Conservation (phyloP, 176 grass and related monocot genomes). For the Neostapfia colusana region DNA sequence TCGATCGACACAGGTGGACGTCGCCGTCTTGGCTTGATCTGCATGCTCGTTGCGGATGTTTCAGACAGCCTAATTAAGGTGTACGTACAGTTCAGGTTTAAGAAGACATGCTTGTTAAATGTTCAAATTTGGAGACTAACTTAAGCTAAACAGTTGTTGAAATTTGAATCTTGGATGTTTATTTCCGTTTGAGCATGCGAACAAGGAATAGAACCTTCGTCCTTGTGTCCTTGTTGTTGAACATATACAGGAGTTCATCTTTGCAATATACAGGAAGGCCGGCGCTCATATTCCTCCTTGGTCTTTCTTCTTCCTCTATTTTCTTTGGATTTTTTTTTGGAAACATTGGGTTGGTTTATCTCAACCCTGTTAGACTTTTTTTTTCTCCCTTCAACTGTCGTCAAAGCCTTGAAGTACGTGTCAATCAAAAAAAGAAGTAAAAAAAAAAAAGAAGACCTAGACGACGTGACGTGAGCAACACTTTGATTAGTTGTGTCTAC, state of each 20-base stretch:
- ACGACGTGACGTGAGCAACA: neutral
- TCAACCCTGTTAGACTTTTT: neutral
- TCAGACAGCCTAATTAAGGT: no score
- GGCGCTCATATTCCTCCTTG: neutral
- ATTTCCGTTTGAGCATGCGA: neutral
- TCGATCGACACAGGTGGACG: no score
- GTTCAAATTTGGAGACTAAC: neutral
- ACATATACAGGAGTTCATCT: neutral
- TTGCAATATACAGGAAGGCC: neutral
- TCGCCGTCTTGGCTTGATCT: neutral
- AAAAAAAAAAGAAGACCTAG: neutral
- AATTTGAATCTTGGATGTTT: neutral
- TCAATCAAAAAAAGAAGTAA: no score
- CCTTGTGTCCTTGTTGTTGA: neutral
- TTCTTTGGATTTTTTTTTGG: neutral
- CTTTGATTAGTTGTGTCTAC: neutral
- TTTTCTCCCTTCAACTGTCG: no score
- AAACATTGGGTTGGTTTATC: neutral
- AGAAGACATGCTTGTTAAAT: neutral
- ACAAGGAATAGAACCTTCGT: neutral
- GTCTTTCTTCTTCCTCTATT: neutral
- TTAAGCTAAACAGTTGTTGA: neutral
- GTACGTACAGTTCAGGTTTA: no score
- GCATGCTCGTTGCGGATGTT: constrained; percentile 13
- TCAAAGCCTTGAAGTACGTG: no score